Evolutionary conservation across 1,284 basidiomycete genomes (phyloP), one percentile per base, ranked within the genome.

Genomic region (Apiotrichum veenhuisii): DNA sequence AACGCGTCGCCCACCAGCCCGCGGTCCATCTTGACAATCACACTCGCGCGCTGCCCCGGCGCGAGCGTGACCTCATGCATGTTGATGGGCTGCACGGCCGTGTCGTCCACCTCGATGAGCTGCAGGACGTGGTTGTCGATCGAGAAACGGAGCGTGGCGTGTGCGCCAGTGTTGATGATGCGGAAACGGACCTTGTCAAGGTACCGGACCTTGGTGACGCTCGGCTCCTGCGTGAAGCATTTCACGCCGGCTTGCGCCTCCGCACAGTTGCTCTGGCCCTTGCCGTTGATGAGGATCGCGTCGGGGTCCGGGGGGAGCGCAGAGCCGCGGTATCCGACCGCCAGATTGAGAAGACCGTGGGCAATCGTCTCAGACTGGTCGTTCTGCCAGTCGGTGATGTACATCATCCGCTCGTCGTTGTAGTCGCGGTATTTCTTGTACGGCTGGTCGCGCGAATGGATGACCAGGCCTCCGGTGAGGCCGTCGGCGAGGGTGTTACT

Each of bases 41-140:
- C 62, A 9, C 68, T 72, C 50, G 68, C 69, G 52, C 75, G 69
- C 57, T 76, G 68, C 0, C 65, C 72, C 0, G 61, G 55, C 2
- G 49, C 57, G 3, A 69, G 40, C 2, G 57, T 54, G 3, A 69
- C 26, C 50, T 70, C 65, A 45, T 65, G 64, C 12, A 70, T 40
- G 2, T 53, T 26, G 0, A 63, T 56, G 2, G 64, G 63, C 27
- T 59, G 52, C 23, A 72, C 50, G 2, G 64, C 49, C 4, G 61
- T 64, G 48, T 65, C 67, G 47, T 72, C 70, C 9, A 58, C 54
- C 37, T 72, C 70, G 42, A 68, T 60, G 12, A 72, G 58, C 25
- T 59, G 56, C n/a, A 72, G 48, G 5, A 47, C 25, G 50, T 72
- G 70, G 9, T 60, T 40, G 52, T 72, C 70, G 50, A 72, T 57